Evolutionary conservation across 2,329 filamentous ascomycete species (phyloP).

Genomic region (Monosporascus sp.): DNA sequence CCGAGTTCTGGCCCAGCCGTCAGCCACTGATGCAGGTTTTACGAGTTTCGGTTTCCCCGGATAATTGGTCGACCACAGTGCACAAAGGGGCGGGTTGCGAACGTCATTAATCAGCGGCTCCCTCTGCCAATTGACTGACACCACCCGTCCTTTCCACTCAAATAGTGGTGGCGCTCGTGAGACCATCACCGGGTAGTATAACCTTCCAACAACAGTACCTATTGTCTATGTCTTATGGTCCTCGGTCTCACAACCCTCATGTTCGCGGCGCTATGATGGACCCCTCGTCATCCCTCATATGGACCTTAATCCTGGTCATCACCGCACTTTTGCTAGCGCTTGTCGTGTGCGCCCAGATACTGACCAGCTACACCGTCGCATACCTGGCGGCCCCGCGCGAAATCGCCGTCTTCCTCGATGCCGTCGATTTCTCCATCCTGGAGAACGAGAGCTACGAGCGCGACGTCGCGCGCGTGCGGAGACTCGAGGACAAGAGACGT

Average conservation of each 20-base stretch:
- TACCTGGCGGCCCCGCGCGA: conserved; percentile 55
- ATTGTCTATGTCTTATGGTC: conserved; percentile 12
- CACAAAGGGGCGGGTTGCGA: not conserved
- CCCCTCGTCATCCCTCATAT: conserved; percentile 44
- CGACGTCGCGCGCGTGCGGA: conserved; percentile 52
- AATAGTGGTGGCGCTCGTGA: too few species aligned
- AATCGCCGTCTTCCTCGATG: conserved; percentile 52
- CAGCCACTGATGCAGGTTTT: too few species aligned
- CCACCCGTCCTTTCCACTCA: not conserved
- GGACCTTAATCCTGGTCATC: conserved; percentile 53
- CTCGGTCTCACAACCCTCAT: conserved; percentile 10
- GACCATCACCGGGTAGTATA: too few species aligned
- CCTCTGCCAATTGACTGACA: not conserved
- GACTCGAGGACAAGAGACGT: conserved; percentile 58
- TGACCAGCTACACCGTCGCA: conserved; percentile 47
- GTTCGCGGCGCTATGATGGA: conserved; percentile 38
- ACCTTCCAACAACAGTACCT: conserved; percentile 2
- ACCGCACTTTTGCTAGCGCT: conserved; percentile 53
- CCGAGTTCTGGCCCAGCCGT: too few species aligned
- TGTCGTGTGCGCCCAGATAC: conserved; percentile 48
- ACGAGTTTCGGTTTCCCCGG: too few species aligned
- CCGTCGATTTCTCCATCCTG: conserved; percentile 55
- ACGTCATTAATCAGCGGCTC: not conserved
- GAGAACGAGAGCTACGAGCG: conserved; percentile 61
- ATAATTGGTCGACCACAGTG: too few species aligned